Conservation (phyloP, 164 flowering plant species). For the Stephania yunnanensis region DNA sequence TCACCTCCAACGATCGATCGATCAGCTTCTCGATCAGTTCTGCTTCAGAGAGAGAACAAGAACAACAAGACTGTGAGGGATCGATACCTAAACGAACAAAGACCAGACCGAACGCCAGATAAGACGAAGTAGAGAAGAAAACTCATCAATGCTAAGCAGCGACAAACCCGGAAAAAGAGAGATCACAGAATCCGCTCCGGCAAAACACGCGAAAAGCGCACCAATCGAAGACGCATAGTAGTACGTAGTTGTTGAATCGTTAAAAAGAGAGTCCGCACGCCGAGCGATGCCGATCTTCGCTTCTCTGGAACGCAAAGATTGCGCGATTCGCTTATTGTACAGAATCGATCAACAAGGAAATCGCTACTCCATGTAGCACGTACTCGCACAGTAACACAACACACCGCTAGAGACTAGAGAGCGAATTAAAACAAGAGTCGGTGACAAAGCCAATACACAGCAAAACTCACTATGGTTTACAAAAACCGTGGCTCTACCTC, state of each 20-base stretch:
- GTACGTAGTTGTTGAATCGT: neutral
- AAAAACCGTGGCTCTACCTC: too few relatives aligned
- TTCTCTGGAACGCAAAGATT: neutral
- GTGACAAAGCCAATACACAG: too few relatives aligned
- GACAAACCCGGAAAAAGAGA: constrained; percentile 4
- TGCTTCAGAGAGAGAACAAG: too few relatives aligned
- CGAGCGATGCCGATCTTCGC: neutral
- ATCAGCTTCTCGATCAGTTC: too few relatives aligned
- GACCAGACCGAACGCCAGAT: neutral
- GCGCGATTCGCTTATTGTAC: neutral
- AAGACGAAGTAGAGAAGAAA: neutral
- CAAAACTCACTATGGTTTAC: too few relatives aligned
- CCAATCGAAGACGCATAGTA: neutral
- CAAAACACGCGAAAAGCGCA: neutral
- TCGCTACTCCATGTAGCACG: too few relatives aligned
- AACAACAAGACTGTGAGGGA: neutral
- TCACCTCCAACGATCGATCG: too few relatives aligned
- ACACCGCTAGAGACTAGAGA: too few relatives aligned
- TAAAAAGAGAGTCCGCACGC: neutral
- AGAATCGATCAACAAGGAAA: too few relatives aligned
- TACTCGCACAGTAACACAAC: too few relatives aligned
- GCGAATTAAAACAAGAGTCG: too few relatives aligned
- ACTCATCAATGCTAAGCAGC: neutral
- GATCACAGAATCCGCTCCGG: neutral
- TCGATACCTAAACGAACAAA: neutral